Evolutionary conservation across 345 rosid genomes (phyloP).

Genomic region (Aethionema arabicum): DNA sequence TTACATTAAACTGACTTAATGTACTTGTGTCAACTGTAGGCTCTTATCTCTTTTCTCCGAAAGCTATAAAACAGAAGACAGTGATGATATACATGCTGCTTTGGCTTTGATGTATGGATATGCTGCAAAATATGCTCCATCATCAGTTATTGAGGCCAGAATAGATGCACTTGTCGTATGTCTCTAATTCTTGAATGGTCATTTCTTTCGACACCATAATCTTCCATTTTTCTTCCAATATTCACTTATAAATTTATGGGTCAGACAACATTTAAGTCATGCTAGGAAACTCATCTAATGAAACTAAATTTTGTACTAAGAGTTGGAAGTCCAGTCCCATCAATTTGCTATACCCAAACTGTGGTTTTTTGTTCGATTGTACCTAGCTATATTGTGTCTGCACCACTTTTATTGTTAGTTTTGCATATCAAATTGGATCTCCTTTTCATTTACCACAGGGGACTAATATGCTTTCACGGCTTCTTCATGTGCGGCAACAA

Average conservation of each 20-base stretch:
- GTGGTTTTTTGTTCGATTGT: constrained; percentile 16
- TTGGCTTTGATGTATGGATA: constrained; percentile 99
- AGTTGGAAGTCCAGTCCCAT: constrained; percentile 9
- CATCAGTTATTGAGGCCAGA: constrained; percentile 95
- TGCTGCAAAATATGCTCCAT: constrained; percentile 98
- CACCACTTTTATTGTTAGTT: constrained; percentile 21
- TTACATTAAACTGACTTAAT: constrained; percentile 29
- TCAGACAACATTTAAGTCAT: constrained; percentile 8
- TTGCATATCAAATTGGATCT: constrained; percentile 12
- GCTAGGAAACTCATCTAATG: constrained; percentile 16
- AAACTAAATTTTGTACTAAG: background rate
- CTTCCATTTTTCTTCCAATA: constrained; percentile 4
- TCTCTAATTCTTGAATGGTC: constrained; percentile 12
- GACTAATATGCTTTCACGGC: constrained; percentile 95
- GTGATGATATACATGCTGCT: constrained; percentile 98
- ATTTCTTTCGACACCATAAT: constrained; percentile 16
- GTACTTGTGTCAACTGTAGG: constrained; percentile 49
- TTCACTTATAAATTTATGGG: constrained; percentile 2
- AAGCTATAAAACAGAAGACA: constrained; percentile 70
- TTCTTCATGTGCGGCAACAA: constrained; percentile 89
- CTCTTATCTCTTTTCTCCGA: constrained; percentile 79
- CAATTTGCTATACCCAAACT: constrained; percentile 11
- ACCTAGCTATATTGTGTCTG: constrained; percentile 7
- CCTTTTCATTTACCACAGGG: constrained; percentile 58
- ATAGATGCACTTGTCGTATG: constrained; percentile 97